Percentiles rank a stretch among this genome's conserved stretches.
phyloP scores from a whole-genome alignment of 1,284 basidiomycete species.

The Cryptococcus depauperatus region DNA sequence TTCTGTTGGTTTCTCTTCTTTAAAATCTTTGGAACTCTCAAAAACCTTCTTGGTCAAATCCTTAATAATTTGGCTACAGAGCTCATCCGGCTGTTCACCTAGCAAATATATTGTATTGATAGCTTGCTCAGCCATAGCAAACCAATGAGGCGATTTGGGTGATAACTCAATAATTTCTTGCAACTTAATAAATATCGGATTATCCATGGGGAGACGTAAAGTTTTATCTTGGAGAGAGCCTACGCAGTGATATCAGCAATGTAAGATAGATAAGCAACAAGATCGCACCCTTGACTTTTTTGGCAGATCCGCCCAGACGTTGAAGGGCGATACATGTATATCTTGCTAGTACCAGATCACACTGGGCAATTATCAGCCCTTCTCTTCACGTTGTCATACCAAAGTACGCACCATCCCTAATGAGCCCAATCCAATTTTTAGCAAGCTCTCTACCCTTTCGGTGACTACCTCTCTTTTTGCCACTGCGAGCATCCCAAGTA shows the following conservation, averaged over 20 bases:
- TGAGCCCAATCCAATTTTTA: constrained; percentile 81
- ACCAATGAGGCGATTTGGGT: constrained; percentile 82
- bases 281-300: constrained; percentile 98
- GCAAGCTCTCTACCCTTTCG: constrained; percentile 74
- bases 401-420: constrained; percentile 60
- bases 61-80: constrained; percentile 77
- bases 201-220: constrained; percentile 79
- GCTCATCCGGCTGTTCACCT: constrained; percentile 82
- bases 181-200: constrained; percentile 74
- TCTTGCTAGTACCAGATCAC: constrained; percentile 78
- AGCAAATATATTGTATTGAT: constrained; percentile 94
- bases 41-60: constrained; percentile 71
- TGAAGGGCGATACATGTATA: constrained; percentile 93
- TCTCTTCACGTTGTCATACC: too few species aligned
- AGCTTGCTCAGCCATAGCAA: constrained; percentile 90
- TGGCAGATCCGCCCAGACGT: constrained; percentile 83
- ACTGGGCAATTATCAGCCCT: constrained; percentile 46
- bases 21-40: constrained; percentile 8
- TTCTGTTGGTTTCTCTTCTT: constrained; percentile 4
- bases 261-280: constrained; percentile 13
- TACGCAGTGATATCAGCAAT: constrained; percentile 28
- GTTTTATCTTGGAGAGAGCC: constrained; percentile 83
- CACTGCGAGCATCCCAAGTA: constrained; percentile 89
- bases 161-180: constrained; percentile 69
- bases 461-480: constrained; percentile 77